Percentiles rank a stretch among this genome's conserved stretches.
Evolutionary conservation across 306 rosid genomes (phyloP).

Genomic region (Hippophae tibetana): DNA sequence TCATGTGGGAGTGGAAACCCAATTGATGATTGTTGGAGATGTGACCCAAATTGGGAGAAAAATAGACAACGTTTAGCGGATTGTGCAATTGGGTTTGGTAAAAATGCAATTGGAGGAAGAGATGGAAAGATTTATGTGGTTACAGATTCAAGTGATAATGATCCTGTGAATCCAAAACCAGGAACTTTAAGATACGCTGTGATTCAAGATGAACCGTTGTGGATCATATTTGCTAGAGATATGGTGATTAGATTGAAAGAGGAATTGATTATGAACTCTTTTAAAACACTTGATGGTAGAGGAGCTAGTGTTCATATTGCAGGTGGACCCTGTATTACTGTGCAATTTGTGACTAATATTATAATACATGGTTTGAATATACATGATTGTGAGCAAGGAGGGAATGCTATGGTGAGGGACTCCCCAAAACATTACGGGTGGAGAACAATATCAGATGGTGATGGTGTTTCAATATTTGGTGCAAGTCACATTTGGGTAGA

Average conservation of each 20-base stretch:
- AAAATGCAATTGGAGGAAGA: constrained; percentile 74
- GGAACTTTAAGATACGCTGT: constrained; percentile 87
- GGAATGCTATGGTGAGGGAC: constrained; percentile 75
- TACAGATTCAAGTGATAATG: constrained; percentile 59
- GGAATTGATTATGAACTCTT: constrained; percentile 88
- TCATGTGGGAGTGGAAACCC: constrained; percentile 88
- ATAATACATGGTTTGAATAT: constrained; percentile 71
- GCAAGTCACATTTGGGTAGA: constrained; percentile 95
- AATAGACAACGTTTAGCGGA: constrained; percentile 82
- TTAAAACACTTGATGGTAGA: constrained; percentile 84
- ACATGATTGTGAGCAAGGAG: constrained; percentile 86
- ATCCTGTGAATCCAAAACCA: constrained; percentile 61
- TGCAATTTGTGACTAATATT: constrained; percentile 76
- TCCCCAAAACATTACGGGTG: constrained; percentile 80
- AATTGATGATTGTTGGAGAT: constrained; percentile 96
- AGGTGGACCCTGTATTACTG: constrained; percentile 91
- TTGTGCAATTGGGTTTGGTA: constrained; percentile 92
- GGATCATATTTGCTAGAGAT: constrained; percentile 86
- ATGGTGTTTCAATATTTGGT: constrained; percentile 90
- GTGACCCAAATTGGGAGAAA: constrained; percentile 72
- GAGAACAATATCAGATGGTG: constrained; percentile 89
- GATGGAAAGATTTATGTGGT: constrained; percentile 71
- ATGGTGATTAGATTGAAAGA: constrained; percentile 82
- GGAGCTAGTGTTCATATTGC: constrained; percentile 93
- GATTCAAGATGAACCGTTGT: constrained; percentile 82